Evolutionary conservation across 192 early-diverging fungal species (phyloP).

Genomic region (Rhizoclosmatium sp.): DNA sequence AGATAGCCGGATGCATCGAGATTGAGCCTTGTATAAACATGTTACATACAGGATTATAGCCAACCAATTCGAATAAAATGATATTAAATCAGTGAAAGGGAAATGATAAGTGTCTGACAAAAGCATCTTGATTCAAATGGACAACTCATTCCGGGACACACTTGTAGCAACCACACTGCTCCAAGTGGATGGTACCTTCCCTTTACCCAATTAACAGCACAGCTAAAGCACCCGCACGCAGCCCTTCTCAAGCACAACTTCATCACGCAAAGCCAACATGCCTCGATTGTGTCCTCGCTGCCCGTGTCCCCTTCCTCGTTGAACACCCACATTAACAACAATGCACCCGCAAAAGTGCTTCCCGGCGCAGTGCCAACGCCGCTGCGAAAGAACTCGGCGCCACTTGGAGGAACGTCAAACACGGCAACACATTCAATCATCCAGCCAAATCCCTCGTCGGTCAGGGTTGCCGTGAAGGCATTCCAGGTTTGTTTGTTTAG

Average conservation of each 20-base stretch:
- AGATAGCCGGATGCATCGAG: too few relatives aligned
- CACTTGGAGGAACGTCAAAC: background rate
- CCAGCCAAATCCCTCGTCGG: background rate
- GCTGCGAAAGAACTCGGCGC: background rate
- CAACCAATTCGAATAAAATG: too few relatives aligned
- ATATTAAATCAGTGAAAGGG: too few relatives aligned
- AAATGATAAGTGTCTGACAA: too few relatives aligned
- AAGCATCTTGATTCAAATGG: too few relatives aligned
- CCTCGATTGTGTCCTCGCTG: background rate
- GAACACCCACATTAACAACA: background rate
- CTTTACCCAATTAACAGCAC: background rate
- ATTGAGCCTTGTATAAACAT: too few relatives aligned
- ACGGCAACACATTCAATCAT: constrained; percentile 3
- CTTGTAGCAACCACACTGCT: constrained; percentile 14
- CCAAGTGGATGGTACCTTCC: constrained; percentile 18
- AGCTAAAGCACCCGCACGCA: background rate
- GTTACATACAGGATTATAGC: too few relatives aligned
- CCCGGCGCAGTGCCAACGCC: background rate
- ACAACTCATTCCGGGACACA: background rate
- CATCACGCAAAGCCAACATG: background rate
- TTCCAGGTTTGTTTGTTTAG: background rate
- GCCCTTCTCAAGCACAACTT: background rate
- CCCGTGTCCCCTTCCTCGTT: background rate
- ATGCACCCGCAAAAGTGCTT: too few relatives aligned
- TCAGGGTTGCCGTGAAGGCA: constrained; percentile 9